These are phyloP conservation scores for Eleusine indica DNA, from an alignment of 176 grass and related monocot species.

Conservation along the genomic window DNA sequence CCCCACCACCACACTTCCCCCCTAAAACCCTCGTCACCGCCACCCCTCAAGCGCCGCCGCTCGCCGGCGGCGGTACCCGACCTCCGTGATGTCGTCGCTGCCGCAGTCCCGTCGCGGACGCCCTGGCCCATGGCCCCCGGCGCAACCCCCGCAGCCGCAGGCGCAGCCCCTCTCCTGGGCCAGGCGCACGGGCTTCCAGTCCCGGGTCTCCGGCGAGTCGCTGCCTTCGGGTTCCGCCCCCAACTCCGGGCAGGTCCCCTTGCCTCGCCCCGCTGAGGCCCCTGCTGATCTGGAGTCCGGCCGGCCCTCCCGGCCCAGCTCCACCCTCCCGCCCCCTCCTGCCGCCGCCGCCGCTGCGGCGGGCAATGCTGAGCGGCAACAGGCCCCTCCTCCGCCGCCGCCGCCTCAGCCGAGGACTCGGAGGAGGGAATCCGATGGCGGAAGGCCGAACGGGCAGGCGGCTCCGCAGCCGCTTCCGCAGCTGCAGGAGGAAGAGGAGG, in stretches of 20 bases:
- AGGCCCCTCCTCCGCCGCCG: not conserved
- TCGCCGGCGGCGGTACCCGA: constrained; percentile 35
- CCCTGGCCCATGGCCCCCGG: constrained; percentile 78
- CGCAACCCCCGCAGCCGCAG: constrained; percentile 47
- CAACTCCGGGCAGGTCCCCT: constrained; percentile 62
- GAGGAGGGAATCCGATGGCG: constrained; percentile 63
- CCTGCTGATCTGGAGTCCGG: constrained; percentile 82
- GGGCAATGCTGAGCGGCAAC: constrained; percentile 33
- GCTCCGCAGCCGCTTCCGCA: constrained; percentile 50
- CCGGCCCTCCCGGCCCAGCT: constrained; percentile 38
- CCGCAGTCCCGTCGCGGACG: constrained; percentile 58
- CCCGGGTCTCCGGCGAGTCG: constrained; percentile 66
- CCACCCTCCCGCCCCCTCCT: constrained; percentile 43
- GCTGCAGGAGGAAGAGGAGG: constrained; percentile 57
- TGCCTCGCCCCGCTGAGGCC: constrained; percentile 48
- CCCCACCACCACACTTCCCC: constrained; percentile 8
- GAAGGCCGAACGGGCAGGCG: constrained; percentile 53
- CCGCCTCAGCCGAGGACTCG: constrained; percentile 43
- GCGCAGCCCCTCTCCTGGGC: constrained; percentile 84
- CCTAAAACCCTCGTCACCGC: constrained; percentile 50
- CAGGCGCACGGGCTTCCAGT: constrained; percentile 83
- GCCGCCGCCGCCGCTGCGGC: constrained; percentile 13
- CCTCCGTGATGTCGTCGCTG: constrained; percentile 46
- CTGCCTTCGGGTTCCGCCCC: constrained; percentile 44
- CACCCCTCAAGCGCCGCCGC: constrained; percentile 21